These are phyloP conservation scores for Trametes pubescens DNA, from an alignment of 1,284 basidiomycete species.

Conservation along the genomic window DNA sequence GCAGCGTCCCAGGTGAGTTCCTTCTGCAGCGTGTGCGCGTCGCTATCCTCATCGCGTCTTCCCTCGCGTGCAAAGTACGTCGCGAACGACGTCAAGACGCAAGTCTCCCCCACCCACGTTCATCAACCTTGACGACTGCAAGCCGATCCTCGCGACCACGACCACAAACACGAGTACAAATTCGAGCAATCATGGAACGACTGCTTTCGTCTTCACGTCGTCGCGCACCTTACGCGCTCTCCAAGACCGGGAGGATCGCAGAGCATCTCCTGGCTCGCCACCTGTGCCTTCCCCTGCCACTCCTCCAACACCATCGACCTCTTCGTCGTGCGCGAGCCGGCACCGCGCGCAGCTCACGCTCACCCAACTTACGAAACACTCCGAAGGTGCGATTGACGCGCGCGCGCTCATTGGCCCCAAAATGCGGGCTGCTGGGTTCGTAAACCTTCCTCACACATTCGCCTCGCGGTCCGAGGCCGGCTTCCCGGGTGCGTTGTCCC, in stretches of 20 bases:
- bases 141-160: slow-evolving; percentile 34
- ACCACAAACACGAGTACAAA: slow-evolving; percentile 62
- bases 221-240: slow-evolving; percentile 37
- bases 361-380: slow-evolving; percentile 40
- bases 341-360: slow-evolving; percentile 29
- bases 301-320: slow-evolving; percentile 15
- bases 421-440: slow-evolving; percentile 45
- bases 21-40: neutral
- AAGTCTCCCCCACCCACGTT: slow-evolving; percentile 39
- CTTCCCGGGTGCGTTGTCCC: slow-evolving; percentile 12
- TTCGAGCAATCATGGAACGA: slow-evolving; percentile 41
- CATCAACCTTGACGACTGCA: slow-evolving; percentile 41
- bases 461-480: slow-evolving; percentile 16
- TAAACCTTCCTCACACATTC: slow-evolving; percentile 37
- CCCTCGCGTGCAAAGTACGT: slow-evolving; percentile 4
- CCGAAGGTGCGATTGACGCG: slow-evolving; percentile 41
- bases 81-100: slow-evolving; percentile 16
- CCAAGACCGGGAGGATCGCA: slow-evolving; percentile 22
- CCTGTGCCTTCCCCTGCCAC: slow-evolving; percentile 19
- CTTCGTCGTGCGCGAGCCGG: slow-evolving; percentile 1
- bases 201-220: slow-evolving; percentile 43
- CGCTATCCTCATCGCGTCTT: neutral
- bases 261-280: slow-evolving; percentile 12
- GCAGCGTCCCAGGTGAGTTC: slow-evolving; percentile 12
- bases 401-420: slow-evolving; percentile 42